A percentile compares a stretch with the other conserved stretches of the same genome.
Conservation (phyloP, 2,329 filamentous ascomycete genomes). For the Tolypocladium amazonense region DNA sequence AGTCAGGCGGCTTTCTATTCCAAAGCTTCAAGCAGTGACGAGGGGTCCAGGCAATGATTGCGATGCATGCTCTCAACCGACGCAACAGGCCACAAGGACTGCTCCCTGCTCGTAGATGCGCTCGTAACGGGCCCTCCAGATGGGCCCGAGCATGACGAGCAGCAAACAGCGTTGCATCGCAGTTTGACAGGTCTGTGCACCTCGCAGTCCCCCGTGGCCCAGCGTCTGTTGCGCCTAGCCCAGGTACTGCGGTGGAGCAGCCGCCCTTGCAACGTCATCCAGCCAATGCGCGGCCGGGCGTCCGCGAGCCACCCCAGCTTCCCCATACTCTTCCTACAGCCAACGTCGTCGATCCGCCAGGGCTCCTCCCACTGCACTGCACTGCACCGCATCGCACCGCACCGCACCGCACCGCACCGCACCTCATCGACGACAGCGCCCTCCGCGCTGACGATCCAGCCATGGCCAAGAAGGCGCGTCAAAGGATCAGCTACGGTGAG, state of each 20-base stretch:
- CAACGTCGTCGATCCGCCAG: background rate
- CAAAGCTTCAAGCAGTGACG: too few species aligned
- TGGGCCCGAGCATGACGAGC: too few species aligned
- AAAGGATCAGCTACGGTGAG: conserved; percentile 60
- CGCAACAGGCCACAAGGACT: too few species aligned
- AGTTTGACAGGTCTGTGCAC: background rate
- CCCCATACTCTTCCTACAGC: background rate
- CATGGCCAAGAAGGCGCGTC: conserved; percentile 59
- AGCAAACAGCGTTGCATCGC: background rate
- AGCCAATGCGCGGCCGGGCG: background rate
- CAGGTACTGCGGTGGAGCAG: background rate
- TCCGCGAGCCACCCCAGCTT: background rate
- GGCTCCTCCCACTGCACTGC: background rate
- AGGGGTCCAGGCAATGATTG: background rate
- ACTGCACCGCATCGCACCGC: background rate
- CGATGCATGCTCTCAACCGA: too few species aligned
- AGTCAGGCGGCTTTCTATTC: too few species aligned
- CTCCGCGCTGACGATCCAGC: conserved; percentile 1
- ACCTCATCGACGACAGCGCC: background rate
- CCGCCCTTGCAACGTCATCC: background rate
- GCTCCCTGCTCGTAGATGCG: too few species aligned
- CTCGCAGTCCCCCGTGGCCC: background rate
- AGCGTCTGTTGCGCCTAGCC: background rate
- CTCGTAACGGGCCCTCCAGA: too few species aligned
- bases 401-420: background rate